A percentile compares a stretch with the other conserved stretches of the same genome.
Evolutionary conservation across 257 asterid species (phyloP).

Genomic region (Solanum rostratum): DNA sequence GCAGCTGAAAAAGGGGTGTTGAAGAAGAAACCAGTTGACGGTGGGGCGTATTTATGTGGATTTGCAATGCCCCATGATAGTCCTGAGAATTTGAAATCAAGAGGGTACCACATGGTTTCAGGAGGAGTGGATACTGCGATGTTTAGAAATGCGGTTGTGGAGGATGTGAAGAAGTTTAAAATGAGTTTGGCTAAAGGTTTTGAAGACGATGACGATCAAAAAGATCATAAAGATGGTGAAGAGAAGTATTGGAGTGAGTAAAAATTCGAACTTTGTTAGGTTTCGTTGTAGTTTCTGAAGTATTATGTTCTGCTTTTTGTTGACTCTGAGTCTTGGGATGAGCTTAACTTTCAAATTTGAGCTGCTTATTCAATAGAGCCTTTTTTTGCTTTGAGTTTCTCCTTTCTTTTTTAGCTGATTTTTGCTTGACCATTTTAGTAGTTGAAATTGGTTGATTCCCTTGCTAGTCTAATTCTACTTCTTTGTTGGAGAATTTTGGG

Average conservation of each 20-base stretch:
- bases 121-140: constrained; percentile 58
- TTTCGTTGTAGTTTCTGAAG: neutral
- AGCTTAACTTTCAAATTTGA: neutral
- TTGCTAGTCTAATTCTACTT: neutral
- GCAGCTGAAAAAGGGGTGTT: constrained; percentile 59
- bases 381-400: neutral
- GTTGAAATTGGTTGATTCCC: neutral
- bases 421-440: neutral
- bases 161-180: constrained; percentile 59
- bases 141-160: constrained; percentile 56
- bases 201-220: constrained; percentile 13
- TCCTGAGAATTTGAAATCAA: constrained; percentile 33
- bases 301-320: neutral
- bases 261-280: neutral
- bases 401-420: neutral
- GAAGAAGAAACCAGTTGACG: neutral
- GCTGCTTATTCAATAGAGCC: neutral
- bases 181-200: constrained; percentile 9
- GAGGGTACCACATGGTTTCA: constrained; percentile 79
- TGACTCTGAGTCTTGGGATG: neutral
- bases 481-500: neutral
- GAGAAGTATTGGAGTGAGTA: constrained; percentile 79
- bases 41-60: constrained; percentile 49
- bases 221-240: constrained; percentile 17
- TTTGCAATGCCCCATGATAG: constrained; percentile 74